Base-by-base conservation (phyloP, 345 rosid genomes). In the Eucalyptus tenuipes region DNA sequence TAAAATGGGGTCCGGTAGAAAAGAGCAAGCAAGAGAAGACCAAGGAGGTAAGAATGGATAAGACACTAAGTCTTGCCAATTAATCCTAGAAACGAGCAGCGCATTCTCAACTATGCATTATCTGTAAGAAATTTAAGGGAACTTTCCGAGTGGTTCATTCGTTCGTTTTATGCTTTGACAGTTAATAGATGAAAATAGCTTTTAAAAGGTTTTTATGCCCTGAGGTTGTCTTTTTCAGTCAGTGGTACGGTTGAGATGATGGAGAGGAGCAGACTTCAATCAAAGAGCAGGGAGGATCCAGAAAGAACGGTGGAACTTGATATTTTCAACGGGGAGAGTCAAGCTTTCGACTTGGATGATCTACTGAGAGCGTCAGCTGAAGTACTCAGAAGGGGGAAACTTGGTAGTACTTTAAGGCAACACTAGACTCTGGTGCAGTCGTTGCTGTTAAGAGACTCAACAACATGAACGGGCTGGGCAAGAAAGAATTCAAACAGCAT, bases 301-400 rank as follows among this genome's bases (percentile, higher is more conserved):
- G 95, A 94, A 89, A 92, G 91, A 90, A 85, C 86, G 40, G 92
- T 88, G 53, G 95, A 94, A 59, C 88, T 95, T 12, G 91, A 91
- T 88, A 89, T 95, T 88, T 91, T 95, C 5, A 91, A 91, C 85
- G 91, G 85, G 91, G 91, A 88, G 49, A 86, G 89, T 86, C 89
- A 91, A 2, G 90, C 84, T 10, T 94, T 95, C 33, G 93, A 93
- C 91, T 91, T 94, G 90, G 95, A 95, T 75, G 97, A 95, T 82
- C 90, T 95, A 82, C 93, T 95, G 2, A 90, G 94, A 86, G 93
- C 95, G 88, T 93, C 95, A 6, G 95, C 97, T 18, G 92, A 93
- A 90, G 87, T 91, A 25, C 52, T 95, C 20, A 95, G 94, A 29
- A 94, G 90, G 61, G 97, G 97, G 40, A 93, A 86, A 49, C 86